phyloP scores from a whole-genome alignment of 2,329 filamentous ascomycete genomes.

The Pseudopyricularia javanii region DNA sequence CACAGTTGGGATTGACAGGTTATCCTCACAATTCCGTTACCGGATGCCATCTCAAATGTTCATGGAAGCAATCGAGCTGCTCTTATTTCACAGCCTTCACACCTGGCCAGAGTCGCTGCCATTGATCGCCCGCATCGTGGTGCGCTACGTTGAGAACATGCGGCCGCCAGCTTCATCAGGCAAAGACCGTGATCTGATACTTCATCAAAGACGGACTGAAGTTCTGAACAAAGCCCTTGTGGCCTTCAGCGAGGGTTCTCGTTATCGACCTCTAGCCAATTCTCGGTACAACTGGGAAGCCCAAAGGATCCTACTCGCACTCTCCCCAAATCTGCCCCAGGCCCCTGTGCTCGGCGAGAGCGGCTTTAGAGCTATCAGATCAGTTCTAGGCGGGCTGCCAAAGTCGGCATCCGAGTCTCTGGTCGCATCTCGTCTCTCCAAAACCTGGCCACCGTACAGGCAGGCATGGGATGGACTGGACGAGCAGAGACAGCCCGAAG shows the following conservation, averaged over 20 bases:
- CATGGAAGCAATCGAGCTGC: not conserved
- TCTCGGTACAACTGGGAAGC: slow-evolving; percentile 42
- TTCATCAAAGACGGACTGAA: slow-evolving; percentile 15
- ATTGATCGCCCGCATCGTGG: not conserved
- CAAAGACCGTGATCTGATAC: not conserved
- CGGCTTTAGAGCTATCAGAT: slow-evolving; percentile 42
- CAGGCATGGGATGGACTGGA: slow-evolving; percentile 46
- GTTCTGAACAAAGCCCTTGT: slow-evolving; percentile 28
- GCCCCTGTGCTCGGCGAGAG: slow-evolving; percentile 35
- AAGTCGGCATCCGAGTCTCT: slow-evolving; percentile 39
- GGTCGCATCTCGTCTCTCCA: slow-evolving; percentile 32
- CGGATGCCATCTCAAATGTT: not conserved
- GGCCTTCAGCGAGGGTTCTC: slow-evolving; percentile 15
- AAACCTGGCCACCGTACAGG: slow-evolving; percentile 50
- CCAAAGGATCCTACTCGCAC: slow-evolving; percentile 37
- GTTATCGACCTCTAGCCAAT: not conserved
- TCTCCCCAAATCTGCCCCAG: slow-evolving; percentile 33
- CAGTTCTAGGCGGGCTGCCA: slow-evolving; percentile 37
- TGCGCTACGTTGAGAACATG: not conserved
- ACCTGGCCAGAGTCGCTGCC: not conserved
- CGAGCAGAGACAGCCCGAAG: slow-evolving; percentile 35
- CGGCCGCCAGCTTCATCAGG: not conserved
- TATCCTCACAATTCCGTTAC: not conserved
- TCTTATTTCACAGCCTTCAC: not conserved
- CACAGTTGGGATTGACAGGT: not conserved